Evolutionary conservation across 805 yeast species (phyloP).

Genomic region (Sugiyamaella americana): DNA sequence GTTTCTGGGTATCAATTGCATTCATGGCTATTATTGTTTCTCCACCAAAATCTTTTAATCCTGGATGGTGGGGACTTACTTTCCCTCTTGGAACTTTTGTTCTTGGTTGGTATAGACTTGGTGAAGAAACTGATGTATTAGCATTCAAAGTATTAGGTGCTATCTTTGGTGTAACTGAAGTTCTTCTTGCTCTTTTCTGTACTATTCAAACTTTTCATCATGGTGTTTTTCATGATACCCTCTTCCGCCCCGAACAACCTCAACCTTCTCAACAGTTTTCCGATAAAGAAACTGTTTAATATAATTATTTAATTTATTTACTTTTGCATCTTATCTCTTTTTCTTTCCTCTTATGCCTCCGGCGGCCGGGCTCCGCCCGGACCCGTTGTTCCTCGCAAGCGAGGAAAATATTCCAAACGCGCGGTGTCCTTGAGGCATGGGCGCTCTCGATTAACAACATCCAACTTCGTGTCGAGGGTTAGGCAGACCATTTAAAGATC

Average conservation of each 20-base stretch:
- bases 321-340: too few species aligned
- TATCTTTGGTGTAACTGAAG: conserved; percentile 51
- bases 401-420: too few species aligned
- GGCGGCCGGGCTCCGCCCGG: too few species aligned
- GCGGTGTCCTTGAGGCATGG: too few species aligned
- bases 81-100: conserved; percentile 87
- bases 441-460: too few species aligned
- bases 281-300: neutral
- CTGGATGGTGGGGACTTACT: conserved; percentile 76
- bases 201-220: neutral
- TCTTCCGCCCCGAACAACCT: neutral
- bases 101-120: conserved; percentile 51
- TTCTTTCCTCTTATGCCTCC: too few species aligned
- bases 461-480: too few species aligned
- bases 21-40: conserved; percentile 30
- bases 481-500: too few species aligned
- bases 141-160: conserved; percentile 60
- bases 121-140: conserved; percentile 37
- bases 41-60: conserved; percentile 39
- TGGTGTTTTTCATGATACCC: neutral
- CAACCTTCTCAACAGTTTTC: neutral
- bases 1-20: conserved; percentile 47
- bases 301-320: neutral
- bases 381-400: too few species aligned
- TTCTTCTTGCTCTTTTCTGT: conserved; percentile 38